Percentiles rank a stretch among this genome's conserved stretches.
Conservation (phyloP, 805 yeast genomes). For the Pichia cabralensis region DNA sequence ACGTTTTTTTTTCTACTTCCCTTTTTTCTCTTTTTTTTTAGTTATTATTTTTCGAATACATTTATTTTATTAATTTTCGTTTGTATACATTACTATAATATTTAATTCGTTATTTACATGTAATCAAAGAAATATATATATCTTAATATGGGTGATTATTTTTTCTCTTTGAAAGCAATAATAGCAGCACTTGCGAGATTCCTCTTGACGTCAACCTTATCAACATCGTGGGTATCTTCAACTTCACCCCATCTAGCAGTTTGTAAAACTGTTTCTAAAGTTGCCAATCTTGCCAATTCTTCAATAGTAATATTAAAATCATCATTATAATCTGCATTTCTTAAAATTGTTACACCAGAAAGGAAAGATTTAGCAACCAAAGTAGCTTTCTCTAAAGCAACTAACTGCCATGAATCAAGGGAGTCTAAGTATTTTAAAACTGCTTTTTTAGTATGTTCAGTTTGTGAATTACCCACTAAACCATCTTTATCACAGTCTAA, state of each 20-base stretch:
- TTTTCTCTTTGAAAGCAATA: conserved; percentile 26
- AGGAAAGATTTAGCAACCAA: conserved; percentile 78
- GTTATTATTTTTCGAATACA: no score
- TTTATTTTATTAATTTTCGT: no score
- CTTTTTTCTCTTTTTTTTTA: no score
- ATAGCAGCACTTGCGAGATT: conserved; percentile 72
- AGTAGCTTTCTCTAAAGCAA: conserved; percentile 86
- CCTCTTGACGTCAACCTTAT: conserved; percentile 78
- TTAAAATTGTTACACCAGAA: conserved; percentile 62
- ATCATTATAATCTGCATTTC: conserved; percentile 28
- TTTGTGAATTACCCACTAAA: conserved; percentile 70
- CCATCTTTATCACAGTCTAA: conserved; percentile 81
- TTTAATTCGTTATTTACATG: conserved; percentile 2
- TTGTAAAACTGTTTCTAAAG: conserved; percentile 76
- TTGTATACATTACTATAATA: no score
- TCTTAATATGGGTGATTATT: no score
- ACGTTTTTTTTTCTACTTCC: no score
- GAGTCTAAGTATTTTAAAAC: conserved; percentile 56
- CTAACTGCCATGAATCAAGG: conserved; percentile 67
- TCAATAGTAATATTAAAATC: conserved; percentile 38
- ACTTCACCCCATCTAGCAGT: conserved; percentile 96
- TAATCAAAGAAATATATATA: neutral
- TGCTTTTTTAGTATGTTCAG: conserved; percentile 44
- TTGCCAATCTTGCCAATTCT: conserved; percentile 66
- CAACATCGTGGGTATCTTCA: conserved; percentile 98